Percentiles rank a stretch among this genome's conserved stretches.
These are phyloP conservation scores for Coemansia sp. DNA, from an alignment of 192 early-diverging fungal species.

Conservation along the genomic window DNA sequence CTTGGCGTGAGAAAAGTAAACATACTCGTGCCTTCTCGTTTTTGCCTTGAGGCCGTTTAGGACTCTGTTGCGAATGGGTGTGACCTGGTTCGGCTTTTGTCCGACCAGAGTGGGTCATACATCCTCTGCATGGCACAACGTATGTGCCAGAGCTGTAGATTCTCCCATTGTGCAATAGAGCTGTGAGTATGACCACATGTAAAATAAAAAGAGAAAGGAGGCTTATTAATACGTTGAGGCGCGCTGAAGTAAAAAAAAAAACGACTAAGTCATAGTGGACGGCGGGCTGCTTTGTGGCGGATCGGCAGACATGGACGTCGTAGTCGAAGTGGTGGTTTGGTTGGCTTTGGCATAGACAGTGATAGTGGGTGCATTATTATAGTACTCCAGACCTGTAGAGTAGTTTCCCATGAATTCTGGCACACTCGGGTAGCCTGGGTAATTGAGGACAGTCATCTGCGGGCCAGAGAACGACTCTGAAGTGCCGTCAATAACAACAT, in stretches of 20 bases:
- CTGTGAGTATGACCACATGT: neutral
- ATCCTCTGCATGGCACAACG: neutral
- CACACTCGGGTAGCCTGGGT: constrained; percentile 40
- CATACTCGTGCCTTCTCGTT: neutral
- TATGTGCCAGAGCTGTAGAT: neutral
- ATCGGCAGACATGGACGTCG: neutral
- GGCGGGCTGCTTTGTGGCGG: constrained; percentile 5
- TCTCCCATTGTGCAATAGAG: neutral
- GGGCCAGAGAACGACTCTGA: constrained; percentile 13
- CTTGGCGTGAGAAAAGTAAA: neutral
- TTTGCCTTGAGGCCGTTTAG: neutral
- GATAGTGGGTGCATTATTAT: constrained; percentile 12
- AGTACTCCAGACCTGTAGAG: constrained; percentile 12
- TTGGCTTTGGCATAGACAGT: constrained; percentile 21
- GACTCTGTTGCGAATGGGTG: neutral
- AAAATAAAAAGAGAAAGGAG: neutral
- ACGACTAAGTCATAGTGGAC: neutral
- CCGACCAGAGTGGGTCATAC: neutral
- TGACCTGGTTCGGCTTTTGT: neutral
- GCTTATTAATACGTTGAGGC: neutral
- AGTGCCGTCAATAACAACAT: constrained; percentile 12
- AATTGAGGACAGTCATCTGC: constrained; percentile 20
- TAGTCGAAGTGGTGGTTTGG: neutral
- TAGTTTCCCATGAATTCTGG: constrained; percentile 44
- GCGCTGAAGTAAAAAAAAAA: too few relatives aligned